These are phyloP conservation scores for Alternaria tenuissima DNA, from an alignment of 2,329 filamentous ascomycete species.

Conservation along the genomic window DNA sequence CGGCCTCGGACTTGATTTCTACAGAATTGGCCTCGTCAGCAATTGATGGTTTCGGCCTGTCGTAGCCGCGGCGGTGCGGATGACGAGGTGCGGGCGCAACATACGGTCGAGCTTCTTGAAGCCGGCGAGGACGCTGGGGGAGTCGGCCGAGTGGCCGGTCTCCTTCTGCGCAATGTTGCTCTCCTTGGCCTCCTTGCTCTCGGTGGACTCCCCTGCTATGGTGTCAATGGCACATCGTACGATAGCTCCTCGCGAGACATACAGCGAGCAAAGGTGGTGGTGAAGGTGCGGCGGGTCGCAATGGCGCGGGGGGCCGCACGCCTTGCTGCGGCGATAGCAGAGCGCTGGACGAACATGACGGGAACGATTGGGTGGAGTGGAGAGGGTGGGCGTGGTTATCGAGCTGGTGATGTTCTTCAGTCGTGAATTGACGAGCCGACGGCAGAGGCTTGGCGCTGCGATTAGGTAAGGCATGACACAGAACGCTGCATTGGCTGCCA, in stretches of 20 bases:
- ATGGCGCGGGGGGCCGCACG: slow-evolving; percentile 54
- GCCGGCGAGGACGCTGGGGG: slow-evolving; percentile 39
- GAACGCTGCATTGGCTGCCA: slow-evolving; percentile 4
- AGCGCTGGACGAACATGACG: slow-evolving; percentile 61
- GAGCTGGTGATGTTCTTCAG: slow-evolving; percentile 35
- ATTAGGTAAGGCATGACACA: slow-evolving; percentile 23
- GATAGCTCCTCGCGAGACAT: slow-evolving; percentile 46
- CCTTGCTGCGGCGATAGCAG: slow-evolving; percentile 57
- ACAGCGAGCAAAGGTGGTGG: slow-evolving; percentile 58
- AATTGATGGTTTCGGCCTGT: slow-evolving; percentile 24
- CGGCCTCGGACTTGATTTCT: slow-evolving; percentile 86
- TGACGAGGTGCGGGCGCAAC: slow-evolving; percentile 20
- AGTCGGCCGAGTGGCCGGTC: slow-evolving; percentile 38
- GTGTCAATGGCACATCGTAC: slow-evolving; percentile 44
- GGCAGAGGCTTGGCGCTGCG: slow-evolving; percentile 34
- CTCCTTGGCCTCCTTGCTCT: slow-evolving; percentile 25
- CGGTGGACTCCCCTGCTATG: slow-evolving; percentile 37
- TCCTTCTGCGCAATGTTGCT: slow-evolving; percentile 50
- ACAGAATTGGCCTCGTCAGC: slow-evolving; percentile 41
- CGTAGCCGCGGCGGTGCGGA: slow-evolving; percentile 8
- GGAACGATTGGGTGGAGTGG: slow-evolving; percentile 49
- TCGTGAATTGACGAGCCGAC: slow-evolving; percentile 37
- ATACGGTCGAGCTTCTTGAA: slow-evolving; percentile 59
- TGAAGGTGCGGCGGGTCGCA: slow-evolving; percentile 55
- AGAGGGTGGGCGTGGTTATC: slow-evolving; percentile 41